These are phyloP conservation scores for Salix dunnii DNA, from an alignment of 345 rosid species.

Conservation along the genomic window DNA sequence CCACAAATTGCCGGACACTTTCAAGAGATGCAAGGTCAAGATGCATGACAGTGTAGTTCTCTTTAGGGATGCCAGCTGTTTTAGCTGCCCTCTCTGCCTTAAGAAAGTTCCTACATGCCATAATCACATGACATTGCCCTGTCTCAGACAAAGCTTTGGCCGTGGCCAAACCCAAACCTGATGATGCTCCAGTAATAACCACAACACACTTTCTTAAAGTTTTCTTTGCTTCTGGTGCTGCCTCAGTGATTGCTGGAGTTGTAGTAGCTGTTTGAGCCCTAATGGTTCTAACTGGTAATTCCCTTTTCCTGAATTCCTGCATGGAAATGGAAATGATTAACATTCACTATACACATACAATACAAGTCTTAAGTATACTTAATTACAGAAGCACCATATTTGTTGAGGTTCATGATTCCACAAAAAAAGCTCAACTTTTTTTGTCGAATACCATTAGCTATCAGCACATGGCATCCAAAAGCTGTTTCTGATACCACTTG, in stretches of 20 bases:
- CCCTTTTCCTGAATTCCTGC: conserved; percentile 34
- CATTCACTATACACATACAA: neutral
- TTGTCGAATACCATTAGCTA: no score
- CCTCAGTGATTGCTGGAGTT: conserved; percentile 37
- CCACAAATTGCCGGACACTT: conserved; percentile 78
- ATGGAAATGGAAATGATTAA: neutral
- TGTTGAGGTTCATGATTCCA: neutral
- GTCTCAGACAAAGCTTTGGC: conserved; percentile 87
- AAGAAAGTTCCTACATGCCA: conserved; percentile 95
- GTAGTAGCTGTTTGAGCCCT: conserved; percentile 63
- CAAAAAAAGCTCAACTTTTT: neutral
- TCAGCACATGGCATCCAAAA: no score
- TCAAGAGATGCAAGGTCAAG: conserved; percentile 89
- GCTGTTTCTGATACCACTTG: neutral
- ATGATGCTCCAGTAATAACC: conserved; percentile 75
- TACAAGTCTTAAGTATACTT: neutral
- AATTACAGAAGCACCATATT: neutral
- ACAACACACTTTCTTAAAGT: conserved; percentile 72
- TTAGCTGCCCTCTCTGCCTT: conserved; percentile 82
- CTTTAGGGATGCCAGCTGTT: conserved; percentile 70
- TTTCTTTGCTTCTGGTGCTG: conserved; percentile 55
- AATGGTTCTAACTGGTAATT: conserved; percentile 30
- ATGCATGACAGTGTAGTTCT: conserved; percentile 84
- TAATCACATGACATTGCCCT: conserved; percentile 76
- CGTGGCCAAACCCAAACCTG: conserved; percentile 78